A percentile compares a stretch with the other conserved stretches of the same genome.
These are phyloP conservation scores for Lachancea thermotolerans DNA, from an alignment of 805 yeast species.

Conservation along the genomic window DNA sequence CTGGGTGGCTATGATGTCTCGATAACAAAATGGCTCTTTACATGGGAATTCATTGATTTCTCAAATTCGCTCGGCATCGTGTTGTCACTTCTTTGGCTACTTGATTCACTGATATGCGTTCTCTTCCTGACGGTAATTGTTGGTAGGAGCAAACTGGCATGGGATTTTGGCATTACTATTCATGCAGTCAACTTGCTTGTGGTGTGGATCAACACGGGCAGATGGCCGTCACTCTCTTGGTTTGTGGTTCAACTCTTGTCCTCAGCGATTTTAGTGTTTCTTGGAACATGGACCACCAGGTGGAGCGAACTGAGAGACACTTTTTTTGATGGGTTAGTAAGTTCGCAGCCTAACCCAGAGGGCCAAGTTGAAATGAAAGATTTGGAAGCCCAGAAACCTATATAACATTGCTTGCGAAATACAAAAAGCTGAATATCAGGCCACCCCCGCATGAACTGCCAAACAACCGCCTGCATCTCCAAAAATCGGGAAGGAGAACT, in stretches of 20 bases:
- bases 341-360: slow-evolving; percentile 34
- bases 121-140: slow-evolving; percentile 79
- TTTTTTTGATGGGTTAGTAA: slow-evolving; percentile 78
- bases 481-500: no score
- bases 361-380: slow-evolving; percentile 17
- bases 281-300: slow-evolving; percentile 85
- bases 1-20: slow-evolving; percentile 66
- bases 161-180: slow-evolving; percentile 94
- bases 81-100: slow-evolving; percentile 67
- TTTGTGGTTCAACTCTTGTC: slow-evolving; percentile 73
- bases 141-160: slow-evolving; percentile 87
- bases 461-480: no score
- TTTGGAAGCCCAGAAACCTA: slow-evolving; percentile 18
- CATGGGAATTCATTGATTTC: slow-evolving; percentile 68
- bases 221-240: slow-evolving; percentile 78
- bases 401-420: background rate
- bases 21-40: slow-evolving; percentile 59
- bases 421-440: no score
- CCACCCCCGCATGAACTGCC: no score
- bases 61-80: slow-evolving; percentile 79
- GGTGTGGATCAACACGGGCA: slow-evolving; percentile 56
- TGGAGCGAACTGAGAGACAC: slow-evolving; percentile 89
- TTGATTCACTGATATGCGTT: slow-evolving; percentile 78
- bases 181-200: slow-evolving; percentile 73
- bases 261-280: slow-evolving; percentile 57